A percentile compares a stretch with the other conserved stretches of the same genome.
Evolutionary conservation across 2,329 filamentous ascomycete species (phyloP).

Genomic region (Hypoxylon sp.): DNA sequence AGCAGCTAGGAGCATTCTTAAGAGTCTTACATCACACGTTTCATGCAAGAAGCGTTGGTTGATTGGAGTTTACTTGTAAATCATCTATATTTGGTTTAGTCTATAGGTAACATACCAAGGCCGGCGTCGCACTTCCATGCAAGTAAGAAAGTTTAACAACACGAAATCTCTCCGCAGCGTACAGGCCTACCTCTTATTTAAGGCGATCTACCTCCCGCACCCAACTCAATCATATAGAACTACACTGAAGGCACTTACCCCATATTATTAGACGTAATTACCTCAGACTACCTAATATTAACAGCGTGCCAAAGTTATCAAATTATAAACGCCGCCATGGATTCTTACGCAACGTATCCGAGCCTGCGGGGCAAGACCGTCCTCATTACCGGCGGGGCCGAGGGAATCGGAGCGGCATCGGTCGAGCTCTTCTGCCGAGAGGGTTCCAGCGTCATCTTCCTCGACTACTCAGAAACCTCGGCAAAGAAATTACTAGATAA

Average conservation of each 20-base stretch:
- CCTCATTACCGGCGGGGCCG: constrained; percentile 63
- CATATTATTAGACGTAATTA: neutral
- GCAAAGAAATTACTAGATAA: constrained; percentile 54
- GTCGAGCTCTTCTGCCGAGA: constrained; percentile 63
- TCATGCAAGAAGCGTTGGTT: neutral
- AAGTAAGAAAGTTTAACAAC: neutral
- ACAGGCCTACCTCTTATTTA: neutral
- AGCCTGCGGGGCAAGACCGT: constrained; percentile 60
- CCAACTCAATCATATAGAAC: neutral
- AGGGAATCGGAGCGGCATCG: constrained; percentile 63
- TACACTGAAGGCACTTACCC: neutral
- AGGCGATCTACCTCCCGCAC: neutral
- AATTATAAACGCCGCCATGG: constrained; percentile 17
- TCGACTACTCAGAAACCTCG: constrained; percentile 58
- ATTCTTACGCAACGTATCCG: constrained; percentile 58
- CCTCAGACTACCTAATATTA: too few species aligned
- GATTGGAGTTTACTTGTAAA: neutral
- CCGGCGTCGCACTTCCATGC: constrained; percentile 4
- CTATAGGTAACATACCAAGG: constrained; percentile 2
- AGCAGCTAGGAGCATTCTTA: neutral
- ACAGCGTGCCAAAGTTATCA: neutral
- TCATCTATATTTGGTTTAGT: constrained; percentile 14
- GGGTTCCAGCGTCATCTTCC: constrained; percentile 61
- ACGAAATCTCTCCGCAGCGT: neutral
- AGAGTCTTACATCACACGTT: neutral